Evolutionary conservation across 2,329 filamentous ascomycete genomes (phyloP).

Genomic region (Calonectria multiphialidica): DNA sequence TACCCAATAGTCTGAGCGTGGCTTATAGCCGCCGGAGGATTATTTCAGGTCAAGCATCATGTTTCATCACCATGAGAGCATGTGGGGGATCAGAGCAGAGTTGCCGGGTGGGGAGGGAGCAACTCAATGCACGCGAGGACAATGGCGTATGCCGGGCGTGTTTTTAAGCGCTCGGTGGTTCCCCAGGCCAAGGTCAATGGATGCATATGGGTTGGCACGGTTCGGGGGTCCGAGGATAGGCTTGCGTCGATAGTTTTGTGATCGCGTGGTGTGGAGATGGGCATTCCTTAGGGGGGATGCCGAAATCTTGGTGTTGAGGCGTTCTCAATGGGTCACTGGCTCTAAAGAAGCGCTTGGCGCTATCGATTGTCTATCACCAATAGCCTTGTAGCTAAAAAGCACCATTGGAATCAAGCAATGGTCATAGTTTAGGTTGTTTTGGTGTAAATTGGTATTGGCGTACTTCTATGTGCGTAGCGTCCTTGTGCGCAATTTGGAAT

Average conservation of each 20-base stretch:
- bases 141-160: background rate
- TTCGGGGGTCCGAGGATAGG: background rate
- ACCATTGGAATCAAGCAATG: background rate
- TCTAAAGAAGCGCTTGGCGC: background rate
- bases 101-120: background rate
- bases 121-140: background rate
- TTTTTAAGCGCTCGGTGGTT: background rate
- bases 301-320: conserved; percentile 7
- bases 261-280: background rate
- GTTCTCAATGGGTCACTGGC: background rate
- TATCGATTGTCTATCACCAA: background rate
- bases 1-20: background rate
- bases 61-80: conserved; percentile 7
- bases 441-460: background rate
- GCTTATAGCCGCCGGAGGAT: background rate
- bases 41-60: conserved; percentile 2
- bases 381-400: background rate
- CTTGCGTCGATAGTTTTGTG: background rate
- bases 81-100: conserved; percentile 7
- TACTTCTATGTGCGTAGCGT: background rate
- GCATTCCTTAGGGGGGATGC: background rate
- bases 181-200: background rate
- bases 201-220: background rate
- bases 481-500: background rate
- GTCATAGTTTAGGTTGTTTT: conserved; percentile 2